Base-by-base conservation (phyloP, 306 rosid species). In the Nissolia schottii region DNA sequence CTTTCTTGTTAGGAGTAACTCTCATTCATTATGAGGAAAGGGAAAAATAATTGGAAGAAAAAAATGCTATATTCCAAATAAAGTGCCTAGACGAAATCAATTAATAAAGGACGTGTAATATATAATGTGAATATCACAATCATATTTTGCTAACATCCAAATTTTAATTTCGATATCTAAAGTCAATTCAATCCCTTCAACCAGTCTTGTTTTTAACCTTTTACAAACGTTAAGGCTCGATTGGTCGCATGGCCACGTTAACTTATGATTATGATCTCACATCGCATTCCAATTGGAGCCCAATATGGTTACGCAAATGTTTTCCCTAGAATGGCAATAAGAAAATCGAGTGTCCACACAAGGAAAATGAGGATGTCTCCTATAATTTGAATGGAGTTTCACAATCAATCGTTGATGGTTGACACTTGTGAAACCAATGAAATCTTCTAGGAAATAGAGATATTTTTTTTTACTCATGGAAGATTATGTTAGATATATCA, bases 161-260 rank as follows among this genome's bases (percentile, higher is more conserved):
- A 28, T 18, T 23, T 12, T 7, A n/a, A 5, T 59, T 23, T 46
- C 49, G 6, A 59, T 31, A 16, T 34, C 41, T 1, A 19, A 49
- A 32, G 72, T 76, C 68, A 71, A 60, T 64, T 66, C 41, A 43
- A 20, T 43, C 45, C 27, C 12, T 72, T 64, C 34, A 58, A 15
- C 59, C 43, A 61, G 28, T 65, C 58, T 71, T 76, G 2, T 10
- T 46, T 74, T 60, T 67, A n/a, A n/a, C 67, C 72, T 70, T 77
- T 67, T 66, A 72, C 70, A 55, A 60, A 13, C 25, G 41, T 61
- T 67, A 77, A 79, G 79, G 64, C 25, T 65, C 3, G 57, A 45
- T 77, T 72, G 73, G 73, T 64, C 64, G 69, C 31, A 64, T 64
- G 64, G 34, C 25, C 59, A 78, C 72, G 83, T 64, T 74, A 58